Conservation (phyloP, 148 eudicot genomes). For the Pouteria glomerata region DNA sequence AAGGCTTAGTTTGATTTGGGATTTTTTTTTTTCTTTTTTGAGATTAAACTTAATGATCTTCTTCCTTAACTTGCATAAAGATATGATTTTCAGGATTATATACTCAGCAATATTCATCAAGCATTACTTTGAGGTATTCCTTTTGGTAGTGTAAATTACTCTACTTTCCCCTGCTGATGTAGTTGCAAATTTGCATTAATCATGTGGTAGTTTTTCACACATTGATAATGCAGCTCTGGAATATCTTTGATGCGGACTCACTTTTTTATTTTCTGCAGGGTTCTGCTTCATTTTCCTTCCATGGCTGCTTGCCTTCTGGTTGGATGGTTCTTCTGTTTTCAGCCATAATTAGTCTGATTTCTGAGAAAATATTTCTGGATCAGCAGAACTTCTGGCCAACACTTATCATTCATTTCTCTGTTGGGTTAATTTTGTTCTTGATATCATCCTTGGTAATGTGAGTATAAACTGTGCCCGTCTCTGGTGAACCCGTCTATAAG, state of each 20-base stretch:
- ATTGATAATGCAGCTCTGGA: neutral
- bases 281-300: constrained; percentile 70
- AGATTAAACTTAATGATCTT: neutral
- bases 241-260: neutral
- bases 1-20: too few species aligned
- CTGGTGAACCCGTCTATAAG: neutral
- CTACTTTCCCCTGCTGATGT: neutral
- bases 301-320: constrained; percentile 82
- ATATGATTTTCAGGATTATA: constrained; percentile 79
- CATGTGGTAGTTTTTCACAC: neutral
- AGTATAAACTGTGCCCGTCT: constrained; percentile 21
- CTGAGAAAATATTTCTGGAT: constrained; percentile 73
- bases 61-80: constrained; percentile 54
- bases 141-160: neutral
- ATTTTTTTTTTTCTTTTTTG: neutral
- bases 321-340: constrained; percentile 61
- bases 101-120: constrained; percentile 82
- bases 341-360: constrained; percentile 48
- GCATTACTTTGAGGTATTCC: constrained; percentile 73
- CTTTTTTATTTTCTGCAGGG: constrained; percentile 36
- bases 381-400: constrained; percentile 65
- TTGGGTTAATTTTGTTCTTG: constrained; percentile 71
- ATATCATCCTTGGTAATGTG: constrained; percentile 66
- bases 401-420: constrained; percentile 60
- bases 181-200: neutral